These are phyloP conservation scores for Phytophthora constricta DNA, from an alignment of 352 stramenopile species.

Conservation along the genomic window DNA sequence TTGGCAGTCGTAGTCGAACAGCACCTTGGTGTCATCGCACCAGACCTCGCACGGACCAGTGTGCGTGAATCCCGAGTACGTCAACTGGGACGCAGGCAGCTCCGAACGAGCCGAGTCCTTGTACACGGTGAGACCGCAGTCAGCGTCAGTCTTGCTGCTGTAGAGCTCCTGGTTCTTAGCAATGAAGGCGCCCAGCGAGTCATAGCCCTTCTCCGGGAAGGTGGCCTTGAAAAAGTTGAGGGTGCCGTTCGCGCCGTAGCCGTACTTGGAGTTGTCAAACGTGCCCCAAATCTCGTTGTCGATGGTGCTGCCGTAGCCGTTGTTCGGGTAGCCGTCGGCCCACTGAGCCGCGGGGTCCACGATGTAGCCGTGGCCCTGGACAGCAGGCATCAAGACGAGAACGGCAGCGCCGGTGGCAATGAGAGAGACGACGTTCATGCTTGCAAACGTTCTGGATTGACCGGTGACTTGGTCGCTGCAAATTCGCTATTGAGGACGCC, in stretches of 20 bases:
- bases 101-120: constrained; percentile 43
- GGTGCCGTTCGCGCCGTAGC: constrained; percentile 44
- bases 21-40: constrained; percentile 62
- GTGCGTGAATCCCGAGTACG: constrained; percentile 64
- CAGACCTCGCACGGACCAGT: constrained; percentile 64
- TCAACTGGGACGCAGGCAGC: constrained; percentile 45
- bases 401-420: constrained; percentile 32
- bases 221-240: constrained; percentile 46
- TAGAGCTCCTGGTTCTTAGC: constrained; percentile 52
- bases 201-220: constrained; percentile 44
- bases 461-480: constrained; percentile 10
- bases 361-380: constrained; percentile 48
- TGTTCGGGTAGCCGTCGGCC: constrained; percentile 47
- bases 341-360: constrained; percentile 47
- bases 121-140: constrained; percentile 53
- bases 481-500: constrained; percentile 29
- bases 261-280: constrained; percentile 49
- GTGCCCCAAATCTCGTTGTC: constrained; percentile 44
- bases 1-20: constrained; percentile 56
- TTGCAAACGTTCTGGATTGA: constrained; percentile 10
- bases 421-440: constrained; percentile 37
- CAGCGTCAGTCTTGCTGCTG: constrained; percentile 33
- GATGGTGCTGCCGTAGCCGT: constrained; percentile 59
- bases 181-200: constrained; percentile 50
- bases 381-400: constrained; percentile 22